A percentile compares a stretch with the other conserved stretches of the same genome.
These are phyloP conservation scores for cucumber (Cucumis sativus) DNA, from an alignment of 306 rosid genomes.

Conservation along the genomic window DNA sequence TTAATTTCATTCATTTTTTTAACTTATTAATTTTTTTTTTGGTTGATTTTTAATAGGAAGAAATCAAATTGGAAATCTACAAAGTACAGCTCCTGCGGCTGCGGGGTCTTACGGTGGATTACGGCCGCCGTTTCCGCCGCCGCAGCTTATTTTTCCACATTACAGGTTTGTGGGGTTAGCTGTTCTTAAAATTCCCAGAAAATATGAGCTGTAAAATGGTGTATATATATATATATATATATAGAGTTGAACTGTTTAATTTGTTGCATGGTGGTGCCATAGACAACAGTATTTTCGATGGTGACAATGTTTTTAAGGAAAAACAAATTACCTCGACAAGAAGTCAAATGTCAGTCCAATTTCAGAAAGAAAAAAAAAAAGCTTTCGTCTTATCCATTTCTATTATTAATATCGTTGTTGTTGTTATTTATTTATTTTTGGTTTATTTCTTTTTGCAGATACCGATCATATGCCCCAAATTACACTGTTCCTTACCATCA, in stretches of 20 bases:
- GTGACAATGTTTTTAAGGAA: background rate
- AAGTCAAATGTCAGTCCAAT: slow-evolving; percentile 6
- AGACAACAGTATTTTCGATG: background rate
- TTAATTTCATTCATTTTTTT: background rate
- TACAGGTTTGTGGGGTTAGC: background rate
- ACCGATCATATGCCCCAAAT: slow-evolving; percentile 3
- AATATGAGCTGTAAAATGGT: background rate
- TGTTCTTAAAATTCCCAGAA: background rate
- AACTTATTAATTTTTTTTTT: too few species aligned
- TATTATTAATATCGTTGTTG: too few species aligned
- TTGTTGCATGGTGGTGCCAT: background rate
- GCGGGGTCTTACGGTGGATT: background rate
- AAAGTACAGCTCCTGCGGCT: background rate
- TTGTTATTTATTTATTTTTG: background rate
- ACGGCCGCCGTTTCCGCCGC: slow-evolving; percentile 1
- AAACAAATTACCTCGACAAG: background rate
- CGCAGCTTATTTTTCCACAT: background rate
- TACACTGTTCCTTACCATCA: background rate
- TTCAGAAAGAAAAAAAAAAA: background rate
- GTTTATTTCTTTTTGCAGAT: background rate
- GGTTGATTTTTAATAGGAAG: background rate
- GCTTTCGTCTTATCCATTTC: background rate
- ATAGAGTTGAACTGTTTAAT: background rate
- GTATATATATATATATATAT: too few species aligned
- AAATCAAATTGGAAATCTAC: background rate